phyloP scores from a whole-genome alignment of 805 yeast genomes.

The Cyberlindnera galapagoensis region DNA sequence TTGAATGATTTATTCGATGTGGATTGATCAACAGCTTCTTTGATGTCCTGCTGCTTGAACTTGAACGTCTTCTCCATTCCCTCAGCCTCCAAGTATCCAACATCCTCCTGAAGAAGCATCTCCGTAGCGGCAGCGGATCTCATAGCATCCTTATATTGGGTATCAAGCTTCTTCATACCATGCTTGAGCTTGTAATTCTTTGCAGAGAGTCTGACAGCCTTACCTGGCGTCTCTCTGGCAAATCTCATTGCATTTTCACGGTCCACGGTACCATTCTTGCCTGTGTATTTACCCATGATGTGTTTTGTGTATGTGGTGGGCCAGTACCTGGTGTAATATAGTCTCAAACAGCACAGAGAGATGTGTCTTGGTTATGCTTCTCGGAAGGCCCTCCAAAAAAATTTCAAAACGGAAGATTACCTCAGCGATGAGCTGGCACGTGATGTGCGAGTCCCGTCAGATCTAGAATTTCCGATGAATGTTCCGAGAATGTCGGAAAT shows the following conservation, averaged over 20 bases:
- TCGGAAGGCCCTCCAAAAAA: too few relatives aligned
- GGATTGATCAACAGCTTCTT: constrained; percentile 63
- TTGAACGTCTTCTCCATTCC: constrained; percentile 89
- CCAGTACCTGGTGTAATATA: not conserved
- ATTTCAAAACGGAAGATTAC: too few relatives aligned
- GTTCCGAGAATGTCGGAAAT: too few relatives aligned
- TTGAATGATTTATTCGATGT: constrained; percentile 74
- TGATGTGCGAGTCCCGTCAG: too few relatives aligned
- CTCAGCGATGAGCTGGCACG: constrained; percentile 2
- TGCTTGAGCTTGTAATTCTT: constrained; percentile 60
- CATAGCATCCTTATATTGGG: constrained; percentile 71
- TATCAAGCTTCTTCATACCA: constrained; percentile 60
- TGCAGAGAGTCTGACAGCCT: constrained; percentile 26
- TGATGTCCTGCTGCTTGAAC: constrained; percentile 75
- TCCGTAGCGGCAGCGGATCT: constrained; percentile 83
- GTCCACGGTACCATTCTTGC: constrained; percentile 20
- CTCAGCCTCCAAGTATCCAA: constrained; percentile 88
- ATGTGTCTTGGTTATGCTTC: not conserved
- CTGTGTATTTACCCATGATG: constrained; percentile 21
- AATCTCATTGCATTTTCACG: constrained; percentile 27
- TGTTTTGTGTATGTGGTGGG: not conserved
- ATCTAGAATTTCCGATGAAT: too few relatives aligned
- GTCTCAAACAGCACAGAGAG: not conserved
- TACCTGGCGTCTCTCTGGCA: constrained; percentile 23
- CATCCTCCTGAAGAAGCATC: constrained; percentile 73